Base-by-base conservation (phyloP, 106 monocot genomes). In the Dioscorea zingiberensis region DNA sequence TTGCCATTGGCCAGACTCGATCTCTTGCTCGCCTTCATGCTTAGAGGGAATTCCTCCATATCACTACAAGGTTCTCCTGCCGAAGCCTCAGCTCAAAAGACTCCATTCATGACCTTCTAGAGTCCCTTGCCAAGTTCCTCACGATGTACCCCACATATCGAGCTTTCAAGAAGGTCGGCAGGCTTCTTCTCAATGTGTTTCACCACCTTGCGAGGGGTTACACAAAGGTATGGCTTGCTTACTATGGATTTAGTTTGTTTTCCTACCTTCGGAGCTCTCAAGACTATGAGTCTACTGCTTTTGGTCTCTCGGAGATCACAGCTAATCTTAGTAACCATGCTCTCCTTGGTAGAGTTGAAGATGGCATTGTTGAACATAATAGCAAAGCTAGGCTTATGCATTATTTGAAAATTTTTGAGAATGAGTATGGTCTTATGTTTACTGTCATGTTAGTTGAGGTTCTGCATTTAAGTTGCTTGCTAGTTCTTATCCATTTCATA, bases 171-270 rank as follows among this genome's bases (percentile, higher is more conserved):
- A 58, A 63, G 62, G 79, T 97, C 32, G 97, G 92, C 62, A 57
- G 26, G 12, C 69, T 97, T 48, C 75, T 92, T 30, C 53, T 48
- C 25, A 81, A 77, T 16, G 97, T 92, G 75, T 97, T 92, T 64
- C 58, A 72, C 11, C 91, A 97, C 55, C 81, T 97, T 17, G 67
- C 69, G 1, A 91, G 83, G 25, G 45, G 62, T 2, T 59, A 64
- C 12, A 65, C 81, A 14, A 97, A 88, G 79, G 85, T 88, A 68
- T 92, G 88, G 81, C 88, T 97, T 11, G 97, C 92, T 69, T 97
- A 97, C 73, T 97, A 92, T 25, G 97, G 97, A 14, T 97, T 92
- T 28, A 92, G 97, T 25, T 71, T 97, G 24, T 97, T 97, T 70
- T 97, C 97, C 7, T 88, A 80, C 66, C 76, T 91, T 19, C 95